Evolutionary conservation across 2,329 filamentous ascomycete genomes (phyloP).

Genomic region (Talaromyces atroroseus): DNA sequence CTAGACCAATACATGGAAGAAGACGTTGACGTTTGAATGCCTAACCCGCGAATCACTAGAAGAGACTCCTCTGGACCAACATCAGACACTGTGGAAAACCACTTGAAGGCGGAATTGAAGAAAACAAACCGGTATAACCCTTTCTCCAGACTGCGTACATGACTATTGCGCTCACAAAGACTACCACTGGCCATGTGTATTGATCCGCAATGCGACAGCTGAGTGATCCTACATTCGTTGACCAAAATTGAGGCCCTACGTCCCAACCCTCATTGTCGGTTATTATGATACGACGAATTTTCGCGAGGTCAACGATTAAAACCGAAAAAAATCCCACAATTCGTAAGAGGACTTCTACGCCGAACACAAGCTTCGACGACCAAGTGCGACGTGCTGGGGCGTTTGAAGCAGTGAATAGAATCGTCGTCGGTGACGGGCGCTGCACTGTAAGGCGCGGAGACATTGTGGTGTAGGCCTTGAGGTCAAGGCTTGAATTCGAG

Average conservation of each 20-base stretch:
- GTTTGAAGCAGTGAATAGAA: conserved; percentile 86
- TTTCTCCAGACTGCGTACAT: conserved; percentile 43
- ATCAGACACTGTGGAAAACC: conserved; percentile 4
- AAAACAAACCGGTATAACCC: conserved; percentile 46
- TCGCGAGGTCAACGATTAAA: conserved; percentile 31
- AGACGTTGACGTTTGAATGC: conserved; percentile 78
- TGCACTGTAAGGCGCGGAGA: conserved; percentile 46
- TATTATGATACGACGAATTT: conserved; percentile 26
- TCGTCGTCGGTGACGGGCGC: conserved; percentile 75
- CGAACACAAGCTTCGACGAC: conserved; percentile 40
- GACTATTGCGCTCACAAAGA: conserved; percentile 32
- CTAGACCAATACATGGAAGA: conserved; percentile 62
- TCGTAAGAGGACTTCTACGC: conserved; percentile 42
- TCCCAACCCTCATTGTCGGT: conserved; percentile 22
- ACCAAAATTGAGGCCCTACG: conserved; percentile 29
- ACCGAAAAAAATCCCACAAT: conserved; percentile 39
- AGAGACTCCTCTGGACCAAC: conserved; percentile 69
- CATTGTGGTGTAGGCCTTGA: conserved; percentile 42
- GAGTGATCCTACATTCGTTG: conserved; percentile 26
- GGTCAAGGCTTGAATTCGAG: background rate
- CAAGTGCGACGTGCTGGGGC: conserved; percentile 50
- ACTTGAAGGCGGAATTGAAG: conserved; percentile 12
- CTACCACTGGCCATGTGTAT: conserved; percentile 40
- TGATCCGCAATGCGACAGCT: conserved; percentile 33
- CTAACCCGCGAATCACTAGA: conserved; percentile 79